phyloP scores from a whole-genome alignment of 2,329 filamentous ascomycete species.

The Myriosclerotinia duriaeana region DNA sequence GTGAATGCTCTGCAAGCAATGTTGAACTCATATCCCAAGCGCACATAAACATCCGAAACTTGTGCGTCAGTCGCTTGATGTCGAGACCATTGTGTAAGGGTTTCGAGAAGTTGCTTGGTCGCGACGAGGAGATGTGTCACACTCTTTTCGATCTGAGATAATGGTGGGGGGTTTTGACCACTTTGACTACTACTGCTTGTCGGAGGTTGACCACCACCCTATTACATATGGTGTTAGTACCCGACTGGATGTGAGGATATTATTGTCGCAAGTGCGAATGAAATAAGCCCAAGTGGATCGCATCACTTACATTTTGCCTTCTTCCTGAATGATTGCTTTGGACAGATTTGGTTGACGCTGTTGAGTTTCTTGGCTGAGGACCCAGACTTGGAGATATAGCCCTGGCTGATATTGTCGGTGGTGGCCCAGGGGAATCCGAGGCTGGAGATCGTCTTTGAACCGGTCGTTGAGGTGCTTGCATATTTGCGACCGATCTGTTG shows the following conservation, averaged over 20 bases:
- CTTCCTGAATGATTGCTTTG: conserved; percentile 50
- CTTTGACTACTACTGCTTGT: conserved; percentile 28
- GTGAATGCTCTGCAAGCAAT: conserved; percentile 96
- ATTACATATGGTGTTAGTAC: conserved; percentile 23
- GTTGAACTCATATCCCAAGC: conserved; percentile 98
- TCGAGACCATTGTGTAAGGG: conserved; percentile 95
- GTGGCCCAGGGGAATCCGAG: conserved; percentile 55
- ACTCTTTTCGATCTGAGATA: conserved; percentile 98
- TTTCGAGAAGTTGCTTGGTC: conserved; percentile 96
- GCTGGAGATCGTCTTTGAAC: conserved; percentile 64
- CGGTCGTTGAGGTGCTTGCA: conserved; percentile 57
- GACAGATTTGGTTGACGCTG: conserved; percentile 63
- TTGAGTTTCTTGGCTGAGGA: conserved; percentile 62
- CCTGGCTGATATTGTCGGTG: conserved; percentile 55
- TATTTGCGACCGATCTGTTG: conserved; percentile 37
- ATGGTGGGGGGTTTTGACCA: conserved; percentile 35
- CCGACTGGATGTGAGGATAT: neutral
- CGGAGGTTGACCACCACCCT: conserved; percentile 29
- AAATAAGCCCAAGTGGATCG: neutral
- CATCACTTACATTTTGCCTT: conserved; percentile 58
- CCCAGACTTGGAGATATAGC: conserved; percentile 56
- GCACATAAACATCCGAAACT: conserved; percentile 97
- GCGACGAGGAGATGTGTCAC: conserved; percentile 96
- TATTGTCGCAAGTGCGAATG: neutral
- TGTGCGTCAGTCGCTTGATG: conserved; percentile 88